Evolutionary conservation across 306 rosid species (phyloP).

Genomic region (Cucurbita moschata): DNA sequence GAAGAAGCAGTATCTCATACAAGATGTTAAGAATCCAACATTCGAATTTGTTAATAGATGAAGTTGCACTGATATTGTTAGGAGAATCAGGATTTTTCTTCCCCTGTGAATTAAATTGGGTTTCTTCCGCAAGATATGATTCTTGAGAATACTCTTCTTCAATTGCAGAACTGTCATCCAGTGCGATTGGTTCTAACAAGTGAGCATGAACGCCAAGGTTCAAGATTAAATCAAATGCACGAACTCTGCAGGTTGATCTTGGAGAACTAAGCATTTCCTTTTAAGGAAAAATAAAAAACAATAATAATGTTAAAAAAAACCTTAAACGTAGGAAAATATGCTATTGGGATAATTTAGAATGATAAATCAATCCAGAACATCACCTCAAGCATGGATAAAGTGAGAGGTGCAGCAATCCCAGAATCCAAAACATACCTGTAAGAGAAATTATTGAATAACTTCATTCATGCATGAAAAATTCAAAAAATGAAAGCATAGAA

Average conservation of each 20-base stretch:
- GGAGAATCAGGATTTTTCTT: slow-evolving; percentile 32
- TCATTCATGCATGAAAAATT: not conserved
- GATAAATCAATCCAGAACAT: slow-evolving; percentile 9
- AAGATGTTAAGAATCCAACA: slow-evolving; percentile 87
- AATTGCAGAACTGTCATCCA: slow-evolving; percentile 47
- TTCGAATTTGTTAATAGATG: slow-evolving; percentile 65
- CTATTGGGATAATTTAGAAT: not conserved
- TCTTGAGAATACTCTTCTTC: slow-evolving; percentile 89
- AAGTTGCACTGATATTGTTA: slow-evolving; percentile 26
- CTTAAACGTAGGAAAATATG: not conserved
- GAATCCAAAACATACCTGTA: slow-evolving; percentile 90
- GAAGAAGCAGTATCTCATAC: slow-evolving; percentile 77
- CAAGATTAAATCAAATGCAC: slow-evolving; percentile 93
- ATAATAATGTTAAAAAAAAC: slow-evolving; percentile 11
- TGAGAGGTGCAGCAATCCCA: slow-evolving; percentile 89
- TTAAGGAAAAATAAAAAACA: slow-evolving; percentile 8
- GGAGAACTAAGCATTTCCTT: slow-evolving; percentile 95
- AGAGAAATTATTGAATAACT: slow-evolving; percentile 16
- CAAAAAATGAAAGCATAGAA: not conserved
- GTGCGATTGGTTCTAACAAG: slow-evolving; percentile 69
- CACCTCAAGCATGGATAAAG: slow-evolving; percentile 97
- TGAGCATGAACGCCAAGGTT: slow-evolving; percentile 99
- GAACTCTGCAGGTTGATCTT: slow-evolving; percentile 60
- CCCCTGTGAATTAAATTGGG: slow-evolving; percentile 51
- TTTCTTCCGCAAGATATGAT: slow-evolving; percentile 52